Percentiles rank a stretch among this genome's conserved stretches.
phyloP scores from a whole-genome alignment of 2,329 filamentous ascomycete genomes.

The Nothopassalora personata region DNA sequence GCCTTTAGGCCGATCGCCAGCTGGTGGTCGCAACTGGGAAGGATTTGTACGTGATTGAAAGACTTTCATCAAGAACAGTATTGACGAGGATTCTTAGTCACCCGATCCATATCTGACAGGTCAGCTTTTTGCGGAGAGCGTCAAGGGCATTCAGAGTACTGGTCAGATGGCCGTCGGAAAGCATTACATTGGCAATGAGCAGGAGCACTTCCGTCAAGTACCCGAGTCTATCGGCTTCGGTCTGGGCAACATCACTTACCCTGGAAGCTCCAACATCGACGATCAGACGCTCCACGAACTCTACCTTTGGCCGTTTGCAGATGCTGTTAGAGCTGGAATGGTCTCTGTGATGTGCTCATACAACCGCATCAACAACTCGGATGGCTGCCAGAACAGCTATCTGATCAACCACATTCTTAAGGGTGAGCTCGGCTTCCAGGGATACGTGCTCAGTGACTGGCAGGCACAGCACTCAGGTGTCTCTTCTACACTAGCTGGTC shows the following conservation, averaged over 20 bases:
- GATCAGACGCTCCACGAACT: slow-evolving; percentile 52
- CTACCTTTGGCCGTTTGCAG: slow-evolving; percentile 43
- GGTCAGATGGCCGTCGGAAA: slow-evolving; percentile 80
- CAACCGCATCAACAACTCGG: slow-evolving; percentile 42
- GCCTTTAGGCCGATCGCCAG: slow-evolving; percentile 57
- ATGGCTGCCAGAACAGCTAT: slow-evolving; percentile 64
- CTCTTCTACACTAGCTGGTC: slow-evolving; percentile 25
- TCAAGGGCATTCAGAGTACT: slow-evolving; percentile 73
- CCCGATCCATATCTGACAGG: slow-evolving; percentile 74
- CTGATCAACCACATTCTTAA: slow-evolving; percentile 64
- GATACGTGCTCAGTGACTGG: slow-evolving; percentile 47
- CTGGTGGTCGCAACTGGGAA: slow-evolving; percentile 59
- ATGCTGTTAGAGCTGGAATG: slow-evolving; percentile 46
- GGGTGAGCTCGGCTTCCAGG: slow-evolving; percentile 47
- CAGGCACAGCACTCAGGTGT: slow-evolving; percentile 29
- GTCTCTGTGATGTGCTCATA: slow-evolving; percentile 55
- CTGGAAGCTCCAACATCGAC: slow-evolving; percentile 54
- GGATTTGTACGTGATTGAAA: slow-evolving; percentile 37
- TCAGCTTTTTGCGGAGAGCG: slow-evolving; percentile 46
- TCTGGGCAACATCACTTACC: slow-evolving; percentile 40
- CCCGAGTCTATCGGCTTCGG: slow-evolving; percentile 47
- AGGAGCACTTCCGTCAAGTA: slow-evolving; percentile 63
- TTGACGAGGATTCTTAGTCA: slow-evolving; percentile 32
- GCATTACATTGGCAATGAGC: slow-evolving; percentile 66
- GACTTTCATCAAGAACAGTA: no score